Evolutionary conservation across 768 basidiomycete genomes (phyloP).

Genomic region (Hydnomerulius pinastri): DNA sequence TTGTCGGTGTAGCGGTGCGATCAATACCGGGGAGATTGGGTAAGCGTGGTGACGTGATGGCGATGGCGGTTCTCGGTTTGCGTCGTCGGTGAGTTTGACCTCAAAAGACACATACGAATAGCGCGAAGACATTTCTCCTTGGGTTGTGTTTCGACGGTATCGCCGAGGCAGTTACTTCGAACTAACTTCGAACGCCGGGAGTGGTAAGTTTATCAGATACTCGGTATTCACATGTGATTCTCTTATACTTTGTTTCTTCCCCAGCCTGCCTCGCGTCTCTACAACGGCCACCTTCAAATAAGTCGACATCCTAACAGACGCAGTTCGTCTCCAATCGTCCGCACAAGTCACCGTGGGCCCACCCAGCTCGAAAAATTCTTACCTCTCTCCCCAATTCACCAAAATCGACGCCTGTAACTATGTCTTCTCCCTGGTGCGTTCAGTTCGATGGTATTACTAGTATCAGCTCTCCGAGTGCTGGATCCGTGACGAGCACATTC

Average conservation of each 20-base stretch:
- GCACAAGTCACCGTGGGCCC: conserved; percentile 16
- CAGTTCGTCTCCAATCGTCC: conserved; percentile 32
- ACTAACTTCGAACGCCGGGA: no score
- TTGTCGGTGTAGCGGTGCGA: no score
- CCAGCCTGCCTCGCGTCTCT: neutral
- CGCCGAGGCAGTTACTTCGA: no score
- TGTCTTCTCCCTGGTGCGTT: neutral
- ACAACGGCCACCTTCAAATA: conserved; percentile 40
- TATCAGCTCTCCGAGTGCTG: conserved; percentile 16
- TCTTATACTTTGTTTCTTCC: neutral
- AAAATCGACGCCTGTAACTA: conserved; percentile 24
- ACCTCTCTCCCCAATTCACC: conserved; percentile 42
- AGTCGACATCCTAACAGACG: conserved; percentile 43
- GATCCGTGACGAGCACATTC: conserved; percentile 25
- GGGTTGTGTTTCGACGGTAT: no score
- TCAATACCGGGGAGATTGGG: no score
- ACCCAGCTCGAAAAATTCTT: conserved; percentile 43
- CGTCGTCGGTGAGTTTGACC: no score
- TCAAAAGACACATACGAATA: no score
- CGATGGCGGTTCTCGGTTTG: no score
- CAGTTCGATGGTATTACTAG: neutral
- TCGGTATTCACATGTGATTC: neutral
- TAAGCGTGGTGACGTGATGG: no score
- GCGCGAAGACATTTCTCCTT: no score
- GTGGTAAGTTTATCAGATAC: neutral